phyloP scores from a whole-genome alignment of 345 rosid species.

The Gossypium sturtianum region DNA sequence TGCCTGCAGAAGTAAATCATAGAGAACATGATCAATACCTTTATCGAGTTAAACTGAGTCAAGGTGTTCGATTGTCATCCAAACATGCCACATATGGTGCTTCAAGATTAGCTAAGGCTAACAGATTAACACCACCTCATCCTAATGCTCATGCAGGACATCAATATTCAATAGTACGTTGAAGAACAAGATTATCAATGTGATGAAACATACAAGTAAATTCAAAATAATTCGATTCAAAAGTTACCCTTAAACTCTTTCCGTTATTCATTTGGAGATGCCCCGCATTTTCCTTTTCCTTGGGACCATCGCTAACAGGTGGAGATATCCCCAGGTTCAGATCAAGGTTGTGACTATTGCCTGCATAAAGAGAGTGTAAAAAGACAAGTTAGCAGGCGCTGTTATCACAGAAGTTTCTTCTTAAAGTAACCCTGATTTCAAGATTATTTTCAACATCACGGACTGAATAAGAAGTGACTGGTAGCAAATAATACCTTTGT shows the following conservation, averaged over 20 bases:
- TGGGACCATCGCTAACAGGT: slow-evolving; percentile 38
- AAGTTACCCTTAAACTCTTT: slow-evolving; percentile 47
- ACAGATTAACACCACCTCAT: background rate
- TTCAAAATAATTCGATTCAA: background rate
- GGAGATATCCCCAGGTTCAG: slow-evolving; percentile 78
- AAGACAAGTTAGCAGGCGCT: slow-evolving; percentile 23
- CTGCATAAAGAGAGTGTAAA: slow-evolving; percentile 25
- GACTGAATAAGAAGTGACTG: background rate
- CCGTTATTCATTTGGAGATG: slow-evolving; percentile 25
- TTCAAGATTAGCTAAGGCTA: background rate
- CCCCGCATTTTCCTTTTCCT: slow-evolving; percentile 47
- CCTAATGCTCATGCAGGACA: background rate
- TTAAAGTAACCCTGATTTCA: background rate
- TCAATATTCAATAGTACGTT: background rate
- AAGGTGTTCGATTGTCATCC: background rate
- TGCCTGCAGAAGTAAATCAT: slow-evolving; percentile 30
- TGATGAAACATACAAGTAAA: slow-evolving; percentile 1
- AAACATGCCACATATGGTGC: background rate
- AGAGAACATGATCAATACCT: slow-evolving; percentile 7
- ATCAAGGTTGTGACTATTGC: slow-evolving; percentile 46
- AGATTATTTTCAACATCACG: background rate
- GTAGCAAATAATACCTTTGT: slow-evolving; percentile 41
- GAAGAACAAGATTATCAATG: background rate
- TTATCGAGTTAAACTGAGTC: background rate
- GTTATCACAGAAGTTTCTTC: slow-evolving; percentile 15